Evolutionary conservation across 441 rosid genomes (phyloP).

Genomic region (Gossypium trilobum): DNA sequence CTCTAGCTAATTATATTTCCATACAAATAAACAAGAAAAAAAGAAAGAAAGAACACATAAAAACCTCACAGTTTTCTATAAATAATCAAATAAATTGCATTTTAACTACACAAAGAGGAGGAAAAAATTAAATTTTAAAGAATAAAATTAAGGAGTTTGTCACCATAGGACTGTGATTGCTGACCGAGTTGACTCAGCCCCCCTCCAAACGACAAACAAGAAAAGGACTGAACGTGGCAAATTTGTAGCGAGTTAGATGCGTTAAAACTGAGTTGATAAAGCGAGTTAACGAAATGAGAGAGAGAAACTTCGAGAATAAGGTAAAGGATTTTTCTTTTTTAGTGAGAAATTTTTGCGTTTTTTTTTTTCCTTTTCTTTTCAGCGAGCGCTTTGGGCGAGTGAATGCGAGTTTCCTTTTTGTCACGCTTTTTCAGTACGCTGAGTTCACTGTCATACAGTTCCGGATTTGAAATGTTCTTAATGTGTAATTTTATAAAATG

Average conservation of each 20-base stretch:
- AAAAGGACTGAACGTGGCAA: background rate
- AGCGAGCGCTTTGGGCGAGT: background rate
- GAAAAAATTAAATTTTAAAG: background rate
- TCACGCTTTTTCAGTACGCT: constrained; percentile 38
- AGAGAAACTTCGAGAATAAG: background rate
- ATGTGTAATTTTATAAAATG: constrained; percentile 16
- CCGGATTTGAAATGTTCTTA: constrained; percentile 30
- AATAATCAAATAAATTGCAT: background rate
- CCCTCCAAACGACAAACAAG: background rate
- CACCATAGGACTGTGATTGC: constrained; percentile 27
- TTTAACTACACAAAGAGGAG: constrained; percentile 2
- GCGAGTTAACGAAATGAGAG: background rate
- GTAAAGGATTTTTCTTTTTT: background rate
- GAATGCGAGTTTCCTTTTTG: background rate
- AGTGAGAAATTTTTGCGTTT: background rate
- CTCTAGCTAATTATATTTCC: background rate
- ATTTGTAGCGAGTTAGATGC: background rate
- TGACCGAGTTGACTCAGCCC: constrained; percentile 20
- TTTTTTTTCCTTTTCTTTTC: background rate
- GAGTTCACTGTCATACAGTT: constrained; percentile 22
- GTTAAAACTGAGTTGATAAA: background rate
- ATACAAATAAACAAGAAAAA: background rate
- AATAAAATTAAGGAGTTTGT: background rate
- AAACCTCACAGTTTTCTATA: background rate
- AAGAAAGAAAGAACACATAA: background rate